Base-by-base conservation (phyloP, 2,329 filamentous ascomycete genomes). In the Penicillium digitatum region DNA sequence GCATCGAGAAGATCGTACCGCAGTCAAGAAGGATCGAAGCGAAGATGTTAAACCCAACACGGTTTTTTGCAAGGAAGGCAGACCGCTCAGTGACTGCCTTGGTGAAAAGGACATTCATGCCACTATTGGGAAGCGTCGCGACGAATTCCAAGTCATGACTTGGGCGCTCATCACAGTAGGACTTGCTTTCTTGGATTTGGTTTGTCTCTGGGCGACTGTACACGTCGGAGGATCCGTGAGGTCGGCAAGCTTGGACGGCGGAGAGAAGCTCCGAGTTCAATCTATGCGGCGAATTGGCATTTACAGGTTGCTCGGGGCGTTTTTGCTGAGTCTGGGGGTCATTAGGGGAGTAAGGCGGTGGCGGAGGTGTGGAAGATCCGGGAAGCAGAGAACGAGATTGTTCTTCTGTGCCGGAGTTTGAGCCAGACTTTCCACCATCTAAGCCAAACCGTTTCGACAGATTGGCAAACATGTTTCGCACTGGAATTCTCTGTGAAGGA, bases 161-260 rank as follows among this genome's bases (percentile, higher is more conserved):
- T 2, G 88, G 84, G 24, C 79, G 87, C 62, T 84, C 82, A 75
- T 96, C 92, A 71, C 92, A 96, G 74, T 96, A 96, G 0, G 88
- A 88, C 37, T 87, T 83, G 63, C 90, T 88, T 71, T 96, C 91
- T 67, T 88, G 88, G 62, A 96, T 86, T 48, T 86, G 77, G 58
- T 84, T 86, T 34, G 88, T 87, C 50, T 83, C 77, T 0, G 90
- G 90, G 22, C 84, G 83, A 3, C 83, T 85, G 74, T 89, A 93
- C n/a, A 96, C 74, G 11, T 79, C 77, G 16, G 84, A 81, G 1
- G 89, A 90, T 59, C 89, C 87, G 71, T 92, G 87, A 1, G 90
- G 80, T 35, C 90, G 84, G 22, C 89, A 90, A 8, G 90, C 84
- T 62, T 87, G 82, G 68, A 96, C 86, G 3, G 92, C 91, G 54